Conservation (phyloP, 2,329 filamentous ascomycete species). For the Alternaria alternata region DNA sequence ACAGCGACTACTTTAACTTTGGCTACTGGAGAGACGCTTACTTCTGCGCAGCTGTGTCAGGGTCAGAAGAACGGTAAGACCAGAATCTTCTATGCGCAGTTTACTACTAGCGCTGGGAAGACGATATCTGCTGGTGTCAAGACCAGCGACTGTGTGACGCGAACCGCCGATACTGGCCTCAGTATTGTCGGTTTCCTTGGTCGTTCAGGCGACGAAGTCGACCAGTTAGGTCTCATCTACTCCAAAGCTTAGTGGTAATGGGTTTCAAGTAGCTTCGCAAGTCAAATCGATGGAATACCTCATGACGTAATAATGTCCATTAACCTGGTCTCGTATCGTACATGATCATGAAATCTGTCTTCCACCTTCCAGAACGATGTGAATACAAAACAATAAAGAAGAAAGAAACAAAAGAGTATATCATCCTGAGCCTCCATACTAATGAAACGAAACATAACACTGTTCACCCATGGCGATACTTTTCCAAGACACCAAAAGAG, state of each 20-base stretch:
- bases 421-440: no score
- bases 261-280: background rate
- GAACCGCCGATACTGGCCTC: constrained; percentile 59
- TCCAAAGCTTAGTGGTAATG: constrained; percentile 13
- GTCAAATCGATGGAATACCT: background rate
- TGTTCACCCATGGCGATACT: background rate
- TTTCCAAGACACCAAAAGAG: background rate
- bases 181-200: constrained; percentile 64
- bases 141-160: constrained; percentile 59
- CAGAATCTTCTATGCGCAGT: constrained; percentile 65
- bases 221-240: constrained; percentile 58
- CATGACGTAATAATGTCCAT: background rate
- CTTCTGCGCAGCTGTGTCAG: constrained; percentile 59
- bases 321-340: background rate
- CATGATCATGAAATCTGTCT: background rate
- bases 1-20: constrained; percentile 55
- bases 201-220: constrained; percentile 63
- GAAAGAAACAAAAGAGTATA: background rate
- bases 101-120: constrained; percentile 61
- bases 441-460: background rate
- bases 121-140: constrained; percentile 56
- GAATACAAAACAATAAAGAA: background rate
- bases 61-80: constrained; percentile 57
- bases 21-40: constrained; percentile 59
- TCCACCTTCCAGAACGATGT: background rate